Evolutionary conservation across 2,329 filamentous ascomycete species (phyloP).

Genomic region (Colletotrichum echinochloae): DNA sequence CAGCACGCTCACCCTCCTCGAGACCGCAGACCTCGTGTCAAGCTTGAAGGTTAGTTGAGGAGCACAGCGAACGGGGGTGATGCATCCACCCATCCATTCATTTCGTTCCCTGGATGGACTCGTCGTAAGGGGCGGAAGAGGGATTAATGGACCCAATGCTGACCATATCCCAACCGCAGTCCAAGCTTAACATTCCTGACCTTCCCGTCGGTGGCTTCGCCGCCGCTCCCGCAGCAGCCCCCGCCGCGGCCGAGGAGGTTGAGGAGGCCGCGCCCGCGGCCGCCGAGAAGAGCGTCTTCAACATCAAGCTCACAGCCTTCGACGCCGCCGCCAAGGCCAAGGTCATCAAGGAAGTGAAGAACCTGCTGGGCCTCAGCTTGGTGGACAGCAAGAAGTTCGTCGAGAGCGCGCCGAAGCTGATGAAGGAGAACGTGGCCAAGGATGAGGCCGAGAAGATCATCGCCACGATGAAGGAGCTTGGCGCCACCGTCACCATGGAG

Average conservation of each 20-base stretch:
- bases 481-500: constrained; percentile 91
- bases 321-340: constrained; percentile 94
- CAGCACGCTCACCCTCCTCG: constrained; percentile 95
- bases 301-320: constrained; percentile 91
- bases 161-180: constrained; percentile 61
- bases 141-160: constrained; percentile 34
- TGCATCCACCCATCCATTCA: neutral
- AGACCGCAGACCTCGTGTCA: constrained; percentile 95
- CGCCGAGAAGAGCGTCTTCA: constrained; percentile 98
- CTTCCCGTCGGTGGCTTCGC: constrained; percentile 94
- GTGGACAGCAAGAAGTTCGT: constrained; percentile 99
- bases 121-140: neutral
- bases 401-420: constrained; percentile 95
- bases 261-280: constrained; percentile 89
- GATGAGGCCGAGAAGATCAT: constrained; percentile 99
- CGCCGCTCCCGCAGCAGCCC: constrained; percentile 64
- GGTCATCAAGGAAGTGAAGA: constrained; percentile 99
- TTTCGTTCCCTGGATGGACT: constrained; percentile 7
- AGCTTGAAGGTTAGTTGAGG: constrained; percentile 82
- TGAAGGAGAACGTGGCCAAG: constrained; percentile 99
- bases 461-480: constrained; percentile 91
- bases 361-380: constrained; percentile 90
- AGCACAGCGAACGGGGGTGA: neutral
- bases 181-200: constrained; percentile 96
- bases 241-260: constrained; percentile 78